Evolutionary conservation across 495 filamentous ascomycete species (phyloP), one percentile per base, ranked within the genome.

Genomic region (Pyronema omphalodes): DNA sequence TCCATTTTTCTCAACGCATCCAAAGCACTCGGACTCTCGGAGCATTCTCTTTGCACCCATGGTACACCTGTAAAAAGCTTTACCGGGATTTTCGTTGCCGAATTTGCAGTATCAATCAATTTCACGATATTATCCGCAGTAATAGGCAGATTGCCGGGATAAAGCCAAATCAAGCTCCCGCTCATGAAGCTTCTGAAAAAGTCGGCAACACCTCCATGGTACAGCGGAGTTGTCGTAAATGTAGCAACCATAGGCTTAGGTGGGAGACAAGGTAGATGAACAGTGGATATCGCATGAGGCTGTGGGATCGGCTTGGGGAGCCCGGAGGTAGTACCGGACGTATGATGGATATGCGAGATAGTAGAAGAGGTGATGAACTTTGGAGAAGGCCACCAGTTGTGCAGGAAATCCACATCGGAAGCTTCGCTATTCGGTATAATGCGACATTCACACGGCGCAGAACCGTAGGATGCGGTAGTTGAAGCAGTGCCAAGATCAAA

Each of bases 181-280:
- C 69, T 71, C 14, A 71, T 71, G 71, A 76, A 74, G 3, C 74
- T 67, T 33, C 77, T 69, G 50, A 78, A 73, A 23, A 73, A 67
- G 55, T 80, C 77, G 9, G 77, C 74, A n/a, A 76, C 66, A 5
- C 76, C 77, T 1, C 75, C 77, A 54, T 78, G 74, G 61, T 77
- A 79, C 3, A 80, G 68, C 6, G 77, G 76, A n/a, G 76, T 80
- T 0, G 76, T 77, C 7, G 75, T 73, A 51, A 78, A 77, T n/a
- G 74, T 76, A 7, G 73, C 69, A n/a, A 54, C 57, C 4, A 63
- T 40, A 0, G 53, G 18, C 2, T 49, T 45, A n/a, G 65, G 55
- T 3, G 50, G 37, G 15, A 76, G 67, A 12, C 54, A 58, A 2
- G 75, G 76, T 1, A 79, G 64, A 3, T 71, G 70, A 0, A 69